These are phyloP conservation scores for Cyamopsis tetragonoloba DNA, from an alignment of 306 rosid species.

Conservation along the genomic window DNA sequence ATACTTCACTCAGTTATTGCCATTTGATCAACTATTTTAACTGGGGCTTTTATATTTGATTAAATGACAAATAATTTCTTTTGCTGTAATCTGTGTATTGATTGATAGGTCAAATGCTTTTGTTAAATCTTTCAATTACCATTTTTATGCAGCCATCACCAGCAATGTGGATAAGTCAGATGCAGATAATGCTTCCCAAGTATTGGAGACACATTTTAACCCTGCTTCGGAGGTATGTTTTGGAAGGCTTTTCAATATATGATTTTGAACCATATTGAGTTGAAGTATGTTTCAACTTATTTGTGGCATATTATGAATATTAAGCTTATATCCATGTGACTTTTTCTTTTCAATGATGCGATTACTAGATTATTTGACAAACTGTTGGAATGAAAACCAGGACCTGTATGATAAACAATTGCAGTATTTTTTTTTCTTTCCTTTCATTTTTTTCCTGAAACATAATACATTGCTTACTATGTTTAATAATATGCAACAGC, in stretches of 20 bases:
- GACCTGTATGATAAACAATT: background rate
- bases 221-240: slow-evolving; percentile 63
- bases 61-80: background rate
- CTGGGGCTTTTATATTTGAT: background rate
- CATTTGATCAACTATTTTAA: background rate
- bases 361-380: background rate
- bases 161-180: slow-evolving; percentile 45
- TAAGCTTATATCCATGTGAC: background rate
- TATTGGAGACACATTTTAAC: slow-evolving; percentile 40
- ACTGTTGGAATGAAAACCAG: background rate
- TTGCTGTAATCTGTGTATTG: slow-evolving; percentile 8
- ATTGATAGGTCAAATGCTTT: slow-evolving; percentile 15
- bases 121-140: slow-evolving; percentile 6
- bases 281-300: slow-evolving; percentile 2
- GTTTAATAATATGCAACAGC: background rate
- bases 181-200: slow-evolving; percentile 47
- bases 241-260: background rate
- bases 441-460: too few species aligned
- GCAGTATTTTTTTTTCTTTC: background rate
- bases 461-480: background rate
- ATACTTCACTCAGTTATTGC: background rate
- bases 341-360: background rate
- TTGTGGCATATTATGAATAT: background rate
- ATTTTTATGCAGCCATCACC: slow-evolving; percentile 42
- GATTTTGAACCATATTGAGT: background rate